These are phyloP conservation scores for Myochromella boudieri DNA, from an alignment of 768 basidiomycete genomes.

Conservation along the genomic window DNA sequence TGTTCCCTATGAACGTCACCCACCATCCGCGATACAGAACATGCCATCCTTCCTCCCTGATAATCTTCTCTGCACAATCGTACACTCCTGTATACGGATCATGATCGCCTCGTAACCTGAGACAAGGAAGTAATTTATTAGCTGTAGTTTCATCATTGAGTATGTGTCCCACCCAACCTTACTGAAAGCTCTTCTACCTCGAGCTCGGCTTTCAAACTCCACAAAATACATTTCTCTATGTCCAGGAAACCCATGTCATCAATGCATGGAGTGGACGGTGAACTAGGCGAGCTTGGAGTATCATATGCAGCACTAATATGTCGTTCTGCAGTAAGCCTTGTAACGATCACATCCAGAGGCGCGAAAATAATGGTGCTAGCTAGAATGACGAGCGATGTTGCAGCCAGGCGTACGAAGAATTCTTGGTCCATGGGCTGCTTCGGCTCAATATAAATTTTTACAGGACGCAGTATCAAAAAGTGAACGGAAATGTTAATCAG, in stretches of 20 bases:
- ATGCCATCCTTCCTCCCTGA: constrained; percentile 34
- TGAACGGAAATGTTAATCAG: constrained; percentile 38
- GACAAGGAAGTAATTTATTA: no score
- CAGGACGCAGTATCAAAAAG: constrained; percentile 17
- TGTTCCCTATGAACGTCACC: constrained; percentile 21
- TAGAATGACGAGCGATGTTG: constrained; percentile 9
- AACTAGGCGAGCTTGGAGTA: no score
- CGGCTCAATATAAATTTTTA: neutral
- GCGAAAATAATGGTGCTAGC: constrained; percentile 18
- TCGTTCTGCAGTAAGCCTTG: constrained; percentile 23
- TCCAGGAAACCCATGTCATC: no score
- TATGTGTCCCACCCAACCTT: no score
- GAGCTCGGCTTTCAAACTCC: no score
- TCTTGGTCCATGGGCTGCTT: neutral
- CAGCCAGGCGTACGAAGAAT: neutral
- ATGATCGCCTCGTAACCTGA: constrained; percentile 24
- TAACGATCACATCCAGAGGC: constrained; percentile 26
- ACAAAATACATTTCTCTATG: no score
- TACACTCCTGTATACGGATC: constrained; percentile 27
- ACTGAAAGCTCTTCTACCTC: neutral
- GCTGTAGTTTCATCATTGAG: no score
- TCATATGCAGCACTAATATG: constrained; percentile 12
- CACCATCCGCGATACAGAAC: constrained; percentile 36
- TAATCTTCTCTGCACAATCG: constrained; percentile 29
- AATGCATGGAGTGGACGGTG: no score